These are phyloP conservation scores for Gnaphalium uliginosum DNA, from an alignment of 129 eudicot species.

Conservation along the genomic window DNA sequence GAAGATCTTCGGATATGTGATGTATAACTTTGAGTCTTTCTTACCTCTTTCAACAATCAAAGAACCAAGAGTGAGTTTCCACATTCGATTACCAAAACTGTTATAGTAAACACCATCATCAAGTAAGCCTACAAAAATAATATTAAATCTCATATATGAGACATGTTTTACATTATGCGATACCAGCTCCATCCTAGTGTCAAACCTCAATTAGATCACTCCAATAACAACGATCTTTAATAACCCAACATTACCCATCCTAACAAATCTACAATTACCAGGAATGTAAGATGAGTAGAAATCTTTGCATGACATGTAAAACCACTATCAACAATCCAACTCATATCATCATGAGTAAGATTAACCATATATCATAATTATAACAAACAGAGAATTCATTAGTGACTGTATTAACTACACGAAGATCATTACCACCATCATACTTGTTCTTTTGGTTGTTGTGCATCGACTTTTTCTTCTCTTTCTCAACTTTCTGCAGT, in stretches of 20 bases:
- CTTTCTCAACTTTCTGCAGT: background rate
- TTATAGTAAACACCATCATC: no score
- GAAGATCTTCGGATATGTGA: no score
- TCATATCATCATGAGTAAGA: constrained; percentile 8
- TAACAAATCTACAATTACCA: background rate
- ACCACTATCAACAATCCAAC: background rate
- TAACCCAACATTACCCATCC: background rate
- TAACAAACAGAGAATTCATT: constrained; percentile 6
- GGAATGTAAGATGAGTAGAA: background rate
- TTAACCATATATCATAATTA: constrained; percentile 4
- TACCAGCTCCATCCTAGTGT: no score
- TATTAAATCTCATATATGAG: no score
- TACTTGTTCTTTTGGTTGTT: background rate
- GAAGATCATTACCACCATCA: background rate
- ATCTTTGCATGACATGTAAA: background rate
- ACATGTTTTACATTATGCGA: no score
- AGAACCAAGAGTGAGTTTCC: background rate
- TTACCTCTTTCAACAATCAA: background rate
- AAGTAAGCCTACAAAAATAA: no score
- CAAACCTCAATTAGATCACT: no score
- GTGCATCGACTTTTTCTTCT: background rate
- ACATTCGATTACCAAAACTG: no score
- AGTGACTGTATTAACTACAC: background rate
- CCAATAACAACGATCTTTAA: background rate
- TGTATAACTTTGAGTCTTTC: background rate